Conservation (phyloP, 768 basidiomycete species). For the Boletus sp. region DNA sequence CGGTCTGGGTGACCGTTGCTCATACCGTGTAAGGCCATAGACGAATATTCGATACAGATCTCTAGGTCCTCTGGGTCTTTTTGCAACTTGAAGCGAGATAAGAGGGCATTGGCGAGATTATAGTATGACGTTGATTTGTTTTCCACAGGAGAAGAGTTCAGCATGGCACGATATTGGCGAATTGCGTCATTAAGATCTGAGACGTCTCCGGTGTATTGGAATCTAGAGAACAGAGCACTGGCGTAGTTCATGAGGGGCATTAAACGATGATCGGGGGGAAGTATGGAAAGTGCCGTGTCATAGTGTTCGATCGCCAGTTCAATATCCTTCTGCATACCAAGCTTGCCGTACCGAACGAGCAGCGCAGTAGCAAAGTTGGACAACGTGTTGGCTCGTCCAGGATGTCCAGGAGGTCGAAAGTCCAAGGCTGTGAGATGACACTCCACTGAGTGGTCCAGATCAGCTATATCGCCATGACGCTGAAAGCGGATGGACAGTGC, state of each 20-base stretch:
- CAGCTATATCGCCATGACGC: conserved; percentile 23
- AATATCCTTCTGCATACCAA: conserved; percentile 24
- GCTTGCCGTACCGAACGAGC: conserved; percentile 26
- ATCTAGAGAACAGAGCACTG: conserved; percentile 29
- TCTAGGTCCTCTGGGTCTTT: conserved; percentile 21
- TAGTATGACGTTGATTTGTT: conserved; percentile 22
- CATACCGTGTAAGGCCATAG: conserved; percentile 17
- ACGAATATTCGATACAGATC: conserved; percentile 22
- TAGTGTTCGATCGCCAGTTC: conserved; percentile 30
- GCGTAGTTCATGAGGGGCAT: conserved; percentile 30
- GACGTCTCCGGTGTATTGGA: conserved; percentile 19
- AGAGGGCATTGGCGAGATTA: conserved; percentile 31
- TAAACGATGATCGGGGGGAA: conserved; percentile 20
- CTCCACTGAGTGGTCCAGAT: conserved; percentile 29
- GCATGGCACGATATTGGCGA: conserved; percentile 20
- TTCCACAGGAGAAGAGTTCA: conserved; percentile 18
- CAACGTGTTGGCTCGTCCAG: conserved; percentile 23
- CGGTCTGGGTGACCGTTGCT: conserved; percentile 15
- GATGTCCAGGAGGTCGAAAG: conserved; percentile 27
- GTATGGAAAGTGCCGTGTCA: conserved; percentile 17
- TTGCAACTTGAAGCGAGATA: conserved; percentile 28
- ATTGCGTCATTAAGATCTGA: conserved; percentile 26
- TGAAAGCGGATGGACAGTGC: conserved; percentile 28
- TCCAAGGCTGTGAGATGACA: conserved; percentile 27
- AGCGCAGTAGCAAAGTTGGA: conserved; percentile 31